phyloP scores from a whole-genome alignment of 495 filamentous ascomycete genomes.

The Terfezia boudieri region DNA sequence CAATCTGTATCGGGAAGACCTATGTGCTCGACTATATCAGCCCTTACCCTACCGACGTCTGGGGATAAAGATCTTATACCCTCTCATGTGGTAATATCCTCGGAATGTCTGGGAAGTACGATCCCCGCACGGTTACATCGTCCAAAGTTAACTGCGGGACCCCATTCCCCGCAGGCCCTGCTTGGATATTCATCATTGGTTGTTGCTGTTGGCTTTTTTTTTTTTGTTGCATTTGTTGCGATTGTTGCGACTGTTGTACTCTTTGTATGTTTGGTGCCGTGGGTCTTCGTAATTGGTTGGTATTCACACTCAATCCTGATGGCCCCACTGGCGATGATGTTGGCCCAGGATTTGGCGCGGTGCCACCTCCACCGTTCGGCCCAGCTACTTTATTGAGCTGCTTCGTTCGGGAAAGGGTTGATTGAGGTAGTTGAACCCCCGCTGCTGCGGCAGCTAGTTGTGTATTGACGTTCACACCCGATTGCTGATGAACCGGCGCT shows the following conservation, averaged over 20 bases:
- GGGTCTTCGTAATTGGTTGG: not conserved
- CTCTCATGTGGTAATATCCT: slow-evolving; percentile 39
- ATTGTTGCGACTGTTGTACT: not conserved
- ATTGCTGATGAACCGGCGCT: not conserved
- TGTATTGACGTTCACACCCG: no score
- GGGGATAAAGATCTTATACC: slow-evolving; percentile 10
- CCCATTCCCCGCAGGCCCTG: not conserved
- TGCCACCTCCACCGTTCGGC: no score
- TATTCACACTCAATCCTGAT: no score
- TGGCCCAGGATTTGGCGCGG: no score
- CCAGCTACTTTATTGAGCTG: no score
- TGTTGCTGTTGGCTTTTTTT: not conserved
- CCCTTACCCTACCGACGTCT: not conserved
- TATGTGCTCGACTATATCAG: slow-evolving; percentile 13
- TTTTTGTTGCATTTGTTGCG: not conserved
- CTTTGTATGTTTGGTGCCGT: not conserved
- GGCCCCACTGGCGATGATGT: no score
- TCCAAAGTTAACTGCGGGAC: not conserved
- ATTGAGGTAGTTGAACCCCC: no score
- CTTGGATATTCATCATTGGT: not conserved
- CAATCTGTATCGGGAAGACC: slow-evolving; percentile 88
- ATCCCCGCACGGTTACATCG: not conserved
- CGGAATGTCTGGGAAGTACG: slow-evolving; percentile 26
- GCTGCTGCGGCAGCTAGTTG: no score
- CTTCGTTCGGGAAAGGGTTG: no score